Percentiles rank a stretch among this genome's conserved stretches.
These are phyloP conservation scores for Candida gorgasii DNA, from an alignment of 805 yeast genomes.

Conservation along the genomic window DNA sequence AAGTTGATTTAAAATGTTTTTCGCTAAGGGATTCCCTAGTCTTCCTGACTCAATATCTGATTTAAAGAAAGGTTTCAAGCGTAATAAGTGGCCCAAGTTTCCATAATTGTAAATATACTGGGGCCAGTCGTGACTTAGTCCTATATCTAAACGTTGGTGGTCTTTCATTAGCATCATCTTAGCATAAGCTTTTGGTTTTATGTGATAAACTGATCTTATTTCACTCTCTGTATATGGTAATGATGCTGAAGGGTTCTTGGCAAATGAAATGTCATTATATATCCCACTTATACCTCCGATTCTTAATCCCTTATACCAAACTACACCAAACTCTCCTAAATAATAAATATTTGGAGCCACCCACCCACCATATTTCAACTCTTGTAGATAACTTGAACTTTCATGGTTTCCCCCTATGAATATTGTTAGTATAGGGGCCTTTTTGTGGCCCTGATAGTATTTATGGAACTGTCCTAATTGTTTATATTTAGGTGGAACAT, in stretches of 20 bases:
- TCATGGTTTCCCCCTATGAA: slow-evolving; percentile 97
- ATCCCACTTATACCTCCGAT: slow-evolving; percentile 89
- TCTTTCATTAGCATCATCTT: slow-evolving; percentile 48
- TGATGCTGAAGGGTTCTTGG: slow-evolving; percentile 44
- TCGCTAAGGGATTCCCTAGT: slow-evolving; percentile 74
- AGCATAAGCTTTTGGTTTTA: slow-evolving; percentile 61
- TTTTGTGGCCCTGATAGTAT: slow-evolving; percentile 59
- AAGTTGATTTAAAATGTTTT: slow-evolving; percentile 51
- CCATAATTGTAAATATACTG: slow-evolving; percentile 72
- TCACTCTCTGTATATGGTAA: slow-evolving; percentile 51
- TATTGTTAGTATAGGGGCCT: slow-evolving; percentile 75
- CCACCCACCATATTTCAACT: slow-evolving; percentile 86
- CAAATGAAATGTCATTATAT: slow-evolving; percentile 47
- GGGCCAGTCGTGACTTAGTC: slow-evolving; percentile 95
- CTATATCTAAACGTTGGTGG: slow-evolving; percentile 44
- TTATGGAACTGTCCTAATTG: slow-evolving; percentile 75
- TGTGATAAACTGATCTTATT: slow-evolving; percentile 69
- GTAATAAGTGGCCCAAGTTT: slow-evolving; percentile 48
- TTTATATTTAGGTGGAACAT: slow-evolving; percentile 79
- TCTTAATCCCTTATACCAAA: slow-evolving; percentile 73
- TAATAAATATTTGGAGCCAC: slow-evolving; percentile 86
- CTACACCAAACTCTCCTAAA: slow-evolving; percentile 72
- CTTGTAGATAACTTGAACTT: slow-evolving; percentile 73
- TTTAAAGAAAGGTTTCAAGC: slow-evolving; percentile 64
- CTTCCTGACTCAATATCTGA: slow-evolving; percentile 57